Base-by-base conservation (phyloP, 768 basidiomycete genomes). In the Leccinellum rugosiceps region DNA sequence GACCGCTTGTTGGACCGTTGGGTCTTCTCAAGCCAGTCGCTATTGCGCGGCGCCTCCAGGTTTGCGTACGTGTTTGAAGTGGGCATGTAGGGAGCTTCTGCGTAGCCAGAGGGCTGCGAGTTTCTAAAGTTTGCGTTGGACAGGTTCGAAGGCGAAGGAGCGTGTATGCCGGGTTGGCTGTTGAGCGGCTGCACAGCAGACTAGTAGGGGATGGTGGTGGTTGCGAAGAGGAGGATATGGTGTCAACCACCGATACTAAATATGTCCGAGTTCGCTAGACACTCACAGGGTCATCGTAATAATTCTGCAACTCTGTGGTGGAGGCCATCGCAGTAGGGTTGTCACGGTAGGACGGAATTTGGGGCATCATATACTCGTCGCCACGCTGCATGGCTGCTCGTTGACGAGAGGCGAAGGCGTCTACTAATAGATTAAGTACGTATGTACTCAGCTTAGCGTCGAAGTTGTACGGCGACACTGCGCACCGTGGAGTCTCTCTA, bases 1-100 rank as follows among this genome's bases (percentile, higher is more conserved):
- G 83, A 83, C 26, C 81, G 78, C 34, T 60, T 68, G 53, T 62
- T 77, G 43, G 70, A 64, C 21, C 1, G 52, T 26, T 72, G 63
- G 2, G 65, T 67, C 63, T 73, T 65, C 55, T 78, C 77, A 53
- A 78, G 74, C 77, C 77, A 78, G 47, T 69, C 70, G 63, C 68
- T 76, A 67, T 65, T 72, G 62, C 54, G 71, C 34, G 71, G 68
- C 4, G 52, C 56, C 4, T 71, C 67, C 45, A 76, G 38, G 56
- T 72, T 75, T 56, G 67, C 64, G 63, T 77, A 77, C 30, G 59
- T 56, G 35, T 68, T 67, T 50, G 63, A 34, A 19, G 63, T 53
- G 2, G 60, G 50, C 63, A 65, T 69, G 60, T 61, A 63, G 21
- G 65, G 71, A 0, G 57, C 58, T 65, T 71, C 59, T 1, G 71